Percentiles rank a stretch among this genome's conserved stretches.
Evolutionary conservation across 345 rosid species (phyloP).

Genomic region (Aurinia saxatilis): DNA sequence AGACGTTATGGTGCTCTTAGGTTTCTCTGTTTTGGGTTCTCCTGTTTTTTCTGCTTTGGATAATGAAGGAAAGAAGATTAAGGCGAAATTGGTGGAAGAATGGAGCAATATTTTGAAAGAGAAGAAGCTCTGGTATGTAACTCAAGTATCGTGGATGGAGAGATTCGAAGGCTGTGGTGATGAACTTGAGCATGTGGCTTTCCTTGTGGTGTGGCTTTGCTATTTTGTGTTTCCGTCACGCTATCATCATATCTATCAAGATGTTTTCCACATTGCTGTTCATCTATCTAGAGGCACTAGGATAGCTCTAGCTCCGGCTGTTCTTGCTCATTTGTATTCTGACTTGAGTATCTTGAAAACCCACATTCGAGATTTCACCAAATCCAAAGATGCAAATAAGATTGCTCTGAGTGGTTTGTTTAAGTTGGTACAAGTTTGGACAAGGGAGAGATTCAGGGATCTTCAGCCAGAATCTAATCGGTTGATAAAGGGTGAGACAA

Average conservation of each 20-base stretch:
- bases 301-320: too few species aligned
- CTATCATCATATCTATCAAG: background rate
- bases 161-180: constrained; percentile 28
- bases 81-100: background rate
- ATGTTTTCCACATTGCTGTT: constrained; percentile 22
- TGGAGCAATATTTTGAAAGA: background rate
- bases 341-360: constrained; percentile 29
- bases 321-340: constrained; percentile 34
- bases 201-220: too few species aligned
- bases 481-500: constrained; percentile 25
- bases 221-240: too few species aligned
- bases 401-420: constrained; percentile 35
- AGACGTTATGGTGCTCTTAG: too few species aligned
- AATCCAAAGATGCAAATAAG: background rate
- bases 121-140: background rate
- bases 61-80: background rate
- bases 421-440: too few species aligned
- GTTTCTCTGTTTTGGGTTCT: too few species aligned
- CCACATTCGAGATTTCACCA: too few species aligned
- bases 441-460: constrained; percentile 40
- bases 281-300: constrained; percentile 29
- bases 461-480: constrained; percentile 21
- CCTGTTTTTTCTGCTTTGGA: constrained; percentile 26
- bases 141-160: constrained; percentile 16
- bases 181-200: constrained; percentile 41